These are phyloP conservation scores for Rubia tinctorum DNA, from an alignment of 305 asterid genomes.

Conservation along the genomic window DNA sequence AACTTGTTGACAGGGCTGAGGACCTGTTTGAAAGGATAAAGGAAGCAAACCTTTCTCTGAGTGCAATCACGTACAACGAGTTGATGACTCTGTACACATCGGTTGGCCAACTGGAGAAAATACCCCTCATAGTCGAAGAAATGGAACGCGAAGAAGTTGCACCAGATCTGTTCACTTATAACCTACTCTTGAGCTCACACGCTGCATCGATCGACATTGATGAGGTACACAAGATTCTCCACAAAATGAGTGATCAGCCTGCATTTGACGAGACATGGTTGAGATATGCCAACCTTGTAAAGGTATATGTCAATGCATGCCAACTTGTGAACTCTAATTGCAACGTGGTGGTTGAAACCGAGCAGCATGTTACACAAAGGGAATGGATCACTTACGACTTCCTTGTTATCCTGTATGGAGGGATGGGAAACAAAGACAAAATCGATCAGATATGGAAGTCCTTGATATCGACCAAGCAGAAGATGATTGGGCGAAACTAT, in stretches of 20 bases:
- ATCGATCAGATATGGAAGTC: constrained; percentile 83
- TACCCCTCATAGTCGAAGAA: constrained; percentile 49
- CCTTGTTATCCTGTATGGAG: constrained; percentile 66
- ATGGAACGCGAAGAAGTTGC: constrained; percentile 56
- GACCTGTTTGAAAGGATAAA: constrained; percentile 54
- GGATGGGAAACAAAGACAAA: constrained; percentile 62
- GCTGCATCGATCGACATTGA: constrained; percentile 75
- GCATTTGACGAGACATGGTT: constrained; percentile 56
- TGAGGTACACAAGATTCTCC: constrained; percentile 59
- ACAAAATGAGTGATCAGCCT: constrained; percentile 45
- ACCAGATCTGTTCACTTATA: constrained; percentile 73
- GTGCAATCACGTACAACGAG: constrained; percentile 80
- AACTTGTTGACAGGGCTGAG: constrained; percentile 71
- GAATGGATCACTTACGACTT: constrained; percentile 85
- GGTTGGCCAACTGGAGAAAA: constrained; percentile 80
- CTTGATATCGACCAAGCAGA: constrained; percentile 66
- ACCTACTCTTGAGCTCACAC: constrained; percentile 75
- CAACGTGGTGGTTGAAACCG: constrained; percentile 55
- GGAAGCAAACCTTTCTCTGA: constrained; percentile 51
- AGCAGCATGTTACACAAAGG: constrained; percentile 66
- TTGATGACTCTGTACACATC: constrained; percentile 86
- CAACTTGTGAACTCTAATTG: constrained; percentile 48
- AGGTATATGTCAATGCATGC: constrained; percentile 52
- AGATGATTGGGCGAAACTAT: constrained; percentile 68
- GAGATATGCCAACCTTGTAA: constrained; percentile 64